Conservation (phyloP, 1,284 basidiomycete genomes). For the Stygiomarasmius scandens region DNA sequence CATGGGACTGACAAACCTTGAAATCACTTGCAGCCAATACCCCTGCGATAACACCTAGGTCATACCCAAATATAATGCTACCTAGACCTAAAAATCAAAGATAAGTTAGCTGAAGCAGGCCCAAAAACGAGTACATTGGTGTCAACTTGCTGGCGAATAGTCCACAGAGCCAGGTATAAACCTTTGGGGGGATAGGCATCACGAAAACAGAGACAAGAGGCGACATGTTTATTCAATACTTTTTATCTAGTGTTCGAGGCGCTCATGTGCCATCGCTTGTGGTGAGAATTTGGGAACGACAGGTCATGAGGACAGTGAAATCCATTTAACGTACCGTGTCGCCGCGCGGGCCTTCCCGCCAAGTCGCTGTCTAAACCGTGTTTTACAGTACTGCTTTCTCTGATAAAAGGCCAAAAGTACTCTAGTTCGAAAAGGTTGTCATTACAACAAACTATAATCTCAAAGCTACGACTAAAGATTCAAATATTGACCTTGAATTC, state of each 20-base stretch:
- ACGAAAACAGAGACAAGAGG: not conserved
- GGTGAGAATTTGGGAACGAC: too few species aligned
- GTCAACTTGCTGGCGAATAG: conserved; percentile 53
- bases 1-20: conserved; percentile 23
- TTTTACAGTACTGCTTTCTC: too few species aligned
- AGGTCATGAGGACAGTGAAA: too few species aligned
- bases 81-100: conserved; percentile 43
- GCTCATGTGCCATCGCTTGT: too few species aligned
- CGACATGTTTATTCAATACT: not conserved
- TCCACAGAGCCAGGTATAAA: conserved; percentile 66
- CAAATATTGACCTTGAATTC: not conserved
- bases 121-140: conserved; percentile 27
- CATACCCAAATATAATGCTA: conserved; percentile 49
- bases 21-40: conserved; percentile 38
- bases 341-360: too few species aligned
- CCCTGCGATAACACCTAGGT: conserved; percentile 44
- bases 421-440: too few species aligned
- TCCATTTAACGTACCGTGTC: too few species aligned
- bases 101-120: conserved; percentile 43
- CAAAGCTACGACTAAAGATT: not conserved
- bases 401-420: too few species aligned
- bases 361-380: too few species aligned
- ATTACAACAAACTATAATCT: too few species aligned
- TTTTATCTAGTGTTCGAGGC: too few species aligned
- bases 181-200: conserved; percentile 42